Conservation (phyloP, 2,329 filamentous ascomycete genomes). For the Fragosphaeria purpurea region DNA sequence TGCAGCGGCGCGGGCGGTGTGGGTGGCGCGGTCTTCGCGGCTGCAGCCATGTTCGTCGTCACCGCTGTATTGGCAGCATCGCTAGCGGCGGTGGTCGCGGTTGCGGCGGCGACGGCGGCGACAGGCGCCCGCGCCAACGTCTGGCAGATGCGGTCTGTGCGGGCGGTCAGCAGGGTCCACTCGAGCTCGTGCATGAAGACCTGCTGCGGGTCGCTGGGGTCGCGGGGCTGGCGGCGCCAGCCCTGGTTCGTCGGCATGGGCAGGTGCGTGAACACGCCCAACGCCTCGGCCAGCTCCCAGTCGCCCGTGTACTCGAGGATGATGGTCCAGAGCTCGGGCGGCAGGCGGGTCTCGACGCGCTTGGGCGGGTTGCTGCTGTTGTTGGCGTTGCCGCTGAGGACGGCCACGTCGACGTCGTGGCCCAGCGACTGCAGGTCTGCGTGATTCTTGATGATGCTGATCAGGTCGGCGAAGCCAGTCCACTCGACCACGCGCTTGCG, state of each 20-base stretch:
- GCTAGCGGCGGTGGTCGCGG: too few relatives aligned
- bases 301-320: conserved; percentile 77
- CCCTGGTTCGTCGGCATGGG: conserved; percentile 51
- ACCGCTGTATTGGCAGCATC: too few relatives aligned
- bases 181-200: conserved; percentile 72
- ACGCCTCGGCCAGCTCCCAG: conserved; percentile 78
- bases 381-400: conserved; percentile 15
- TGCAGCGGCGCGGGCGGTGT: conserved; percentile 50
- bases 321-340: conserved; percentile 81
- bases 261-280: conserved; percentile 72
- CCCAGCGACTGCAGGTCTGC: conserved; percentile 65
- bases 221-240: conserved; percentile 53
- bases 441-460: conserved; percentile 67
- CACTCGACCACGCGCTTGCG: conserved; percentile 45
- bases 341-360: conserved; percentile 43
- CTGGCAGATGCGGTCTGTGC: conserved; percentile 60
- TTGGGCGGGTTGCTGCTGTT: not conserved
- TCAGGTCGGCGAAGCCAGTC: conserved; percentile 59
- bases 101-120: too few relatives aligned
- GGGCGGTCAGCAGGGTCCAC: conserved; percentile 69
- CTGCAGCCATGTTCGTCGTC: too few relatives aligned
- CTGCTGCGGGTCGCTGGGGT: conserved; percentile 54
- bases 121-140: conserved; percentile 53
- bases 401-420: conserved; percentile 53
- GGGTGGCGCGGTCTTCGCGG: too few relatives aligned